Percentiles rank a stretch among this genome's conserved stretches.
phyloP scores from a whole-genome alignment of 441 rosid genomes.

The Aquilaria agallochum region DNA sequence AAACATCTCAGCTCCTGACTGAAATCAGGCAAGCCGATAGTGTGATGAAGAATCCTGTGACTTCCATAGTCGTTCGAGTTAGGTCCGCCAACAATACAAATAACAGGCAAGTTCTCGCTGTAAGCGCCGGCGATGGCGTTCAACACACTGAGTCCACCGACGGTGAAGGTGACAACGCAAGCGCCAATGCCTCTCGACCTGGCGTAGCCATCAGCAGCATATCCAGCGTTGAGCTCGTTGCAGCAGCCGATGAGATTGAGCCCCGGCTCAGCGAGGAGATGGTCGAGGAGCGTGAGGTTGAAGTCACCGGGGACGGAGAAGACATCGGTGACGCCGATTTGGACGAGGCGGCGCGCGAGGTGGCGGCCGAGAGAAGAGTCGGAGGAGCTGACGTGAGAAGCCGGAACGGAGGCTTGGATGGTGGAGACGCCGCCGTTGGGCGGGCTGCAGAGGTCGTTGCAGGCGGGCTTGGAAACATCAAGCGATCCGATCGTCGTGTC shows the following conservation, averaged over 20 bases:
- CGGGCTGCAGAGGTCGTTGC: constrained; percentile 6
- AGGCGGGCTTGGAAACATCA: constrained; percentile 1
- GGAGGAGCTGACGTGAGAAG: neutral
- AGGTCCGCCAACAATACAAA: constrained; percentile 22
- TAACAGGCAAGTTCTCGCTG: constrained; percentile 21
- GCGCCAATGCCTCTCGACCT: constrained; percentile 18
- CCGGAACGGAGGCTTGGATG: constrained; percentile 7
- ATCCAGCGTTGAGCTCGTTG: constrained; percentile 31
- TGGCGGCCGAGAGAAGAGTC: constrained; percentile 28
- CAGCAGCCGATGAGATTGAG: constrained; percentile 36
- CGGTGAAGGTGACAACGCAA: constrained; percentile 21
- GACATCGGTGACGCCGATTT: constrained; percentile 25
- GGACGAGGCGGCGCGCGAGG: constrained; percentile 28
- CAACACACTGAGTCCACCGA: constrained; percentile 22
- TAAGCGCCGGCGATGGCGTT: constrained; percentile 24
- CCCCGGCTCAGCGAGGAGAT: constrained; percentile 21
- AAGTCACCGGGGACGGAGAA: constrained; percentile 39
- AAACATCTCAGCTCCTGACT: constrained; percentile 21
- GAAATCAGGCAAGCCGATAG: constrained; percentile 22
- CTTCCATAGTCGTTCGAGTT: constrained; percentile 18
- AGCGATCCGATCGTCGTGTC: constrained; percentile 14
- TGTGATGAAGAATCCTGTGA: constrained; percentile 20
- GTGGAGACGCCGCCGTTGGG: constrained; percentile 3
- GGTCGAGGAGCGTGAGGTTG: constrained; percentile 37
- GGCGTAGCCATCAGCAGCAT: constrained; percentile 25